phyloP scores from a whole-genome alignment of 2,329 filamentous ascomycete species.

The Microsporum ferrugineum region DNA sequence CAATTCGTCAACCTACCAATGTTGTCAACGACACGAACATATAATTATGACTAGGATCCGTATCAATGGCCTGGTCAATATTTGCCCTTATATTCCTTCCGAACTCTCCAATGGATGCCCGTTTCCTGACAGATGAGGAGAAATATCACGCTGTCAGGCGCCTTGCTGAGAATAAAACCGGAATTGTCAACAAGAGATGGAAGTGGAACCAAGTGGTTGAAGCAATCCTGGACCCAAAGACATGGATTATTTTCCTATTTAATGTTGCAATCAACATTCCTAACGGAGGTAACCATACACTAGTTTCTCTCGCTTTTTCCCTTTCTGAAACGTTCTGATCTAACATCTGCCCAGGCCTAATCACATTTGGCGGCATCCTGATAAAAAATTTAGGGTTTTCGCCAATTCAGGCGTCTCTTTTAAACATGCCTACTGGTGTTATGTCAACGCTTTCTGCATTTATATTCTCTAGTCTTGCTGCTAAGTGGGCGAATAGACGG shows the following conservation, averaged over 20 bases:
- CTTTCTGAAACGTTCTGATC: not conserved
- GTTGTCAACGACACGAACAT: not conserved
- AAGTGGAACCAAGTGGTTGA: constrained; percentile 23
- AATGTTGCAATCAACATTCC: constrained; percentile 28
- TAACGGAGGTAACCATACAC: constrained; percentile 25
- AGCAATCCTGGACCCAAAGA: constrained; percentile 28
- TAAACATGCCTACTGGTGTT: constrained; percentile 28
- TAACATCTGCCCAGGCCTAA: constrained; percentile 18
- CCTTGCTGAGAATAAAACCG: constrained; percentile 30
- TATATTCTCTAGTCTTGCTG: constrained; percentile 22
- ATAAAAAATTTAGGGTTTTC: constrained; percentile 57
- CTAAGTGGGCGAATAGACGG: constrained; percentile 22
- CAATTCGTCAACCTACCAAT: too few relatives aligned
- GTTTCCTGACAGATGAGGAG: constrained; percentile 48
- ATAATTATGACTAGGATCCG: constrained; percentile 15
- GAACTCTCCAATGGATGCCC: constrained; percentile 42
- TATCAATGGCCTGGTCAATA: constrained; percentile 42
- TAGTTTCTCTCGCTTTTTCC: not conserved
- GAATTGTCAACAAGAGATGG: constrained; percentile 24
- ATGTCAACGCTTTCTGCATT: constrained; percentile 26
- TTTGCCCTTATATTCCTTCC: constrained; percentile 46
- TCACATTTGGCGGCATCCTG: constrained; percentile 37
- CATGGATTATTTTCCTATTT: constrained; percentile 27
- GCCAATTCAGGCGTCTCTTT: constrained; percentile 36
- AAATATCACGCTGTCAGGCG: constrained; percentile 38